Evolutionary conservation across 768 basidiomycete genomes (phyloP).

Genomic region (Boletus bicolor): DNA sequence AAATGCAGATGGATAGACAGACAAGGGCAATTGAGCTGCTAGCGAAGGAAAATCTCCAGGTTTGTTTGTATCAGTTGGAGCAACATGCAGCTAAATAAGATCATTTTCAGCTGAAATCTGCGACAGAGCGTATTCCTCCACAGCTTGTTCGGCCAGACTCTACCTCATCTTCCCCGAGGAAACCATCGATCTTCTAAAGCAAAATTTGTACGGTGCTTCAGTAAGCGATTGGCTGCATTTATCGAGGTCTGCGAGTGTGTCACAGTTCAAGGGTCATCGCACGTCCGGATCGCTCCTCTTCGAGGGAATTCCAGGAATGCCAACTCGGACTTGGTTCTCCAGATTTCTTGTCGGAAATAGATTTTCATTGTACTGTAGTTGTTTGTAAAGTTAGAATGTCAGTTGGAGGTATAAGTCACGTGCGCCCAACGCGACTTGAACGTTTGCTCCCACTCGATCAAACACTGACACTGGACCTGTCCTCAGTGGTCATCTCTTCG

Average conservation of each 20-base stretch:
- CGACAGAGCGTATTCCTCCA: constrained; percentile 9
- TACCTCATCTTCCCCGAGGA: constrained; percentile 11
- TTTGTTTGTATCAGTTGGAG: constrained; percentile 16
- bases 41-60: constrained; percentile 48
- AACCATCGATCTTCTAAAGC: constrained; percentile 12
- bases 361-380: neutral
- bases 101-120: constrained; percentile 15
- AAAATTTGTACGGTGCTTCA: neutral
- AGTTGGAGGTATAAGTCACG: constrained; percentile 22
- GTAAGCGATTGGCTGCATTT: neutral
- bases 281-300: neutral
- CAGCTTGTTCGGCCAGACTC: constrained; percentile 15
- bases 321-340: neutral
- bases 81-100: constrained; percentile 5
- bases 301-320: neutral
- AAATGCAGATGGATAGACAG: constrained; percentile 48
- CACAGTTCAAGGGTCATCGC: neutral
- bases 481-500: neutral
- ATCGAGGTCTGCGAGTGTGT: neutral
- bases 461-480: neutral
- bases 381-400: neutral
- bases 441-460: constrained; percentile 22
- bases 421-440: constrained; percentile 30
- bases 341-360: neutral
- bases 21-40: constrained; percentile 41